A percentile compares a stretch with the other conserved stretches of the same genome.
These are phyloP conservation scores for Xylariaceae sp. DNA, from an alignment of 2,329 filamentous ascomycete species.

Conservation along the genomic window DNA sequence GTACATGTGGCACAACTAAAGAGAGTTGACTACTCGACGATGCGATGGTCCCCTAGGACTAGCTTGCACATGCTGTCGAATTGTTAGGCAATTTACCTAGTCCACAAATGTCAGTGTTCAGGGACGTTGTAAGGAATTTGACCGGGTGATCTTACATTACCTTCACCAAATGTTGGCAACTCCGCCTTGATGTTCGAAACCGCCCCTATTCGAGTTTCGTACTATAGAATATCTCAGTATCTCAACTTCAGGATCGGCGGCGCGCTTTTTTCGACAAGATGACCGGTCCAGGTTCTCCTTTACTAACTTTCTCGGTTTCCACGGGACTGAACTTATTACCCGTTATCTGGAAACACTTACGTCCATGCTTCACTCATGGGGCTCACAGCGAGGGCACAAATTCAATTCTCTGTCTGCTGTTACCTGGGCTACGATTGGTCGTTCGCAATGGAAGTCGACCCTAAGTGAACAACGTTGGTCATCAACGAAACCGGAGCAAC, in stretches of 20 bases:
- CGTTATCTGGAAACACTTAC: neutral
- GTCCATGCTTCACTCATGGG: neutral
- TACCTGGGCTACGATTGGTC: neutral
- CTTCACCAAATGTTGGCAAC: neutral
- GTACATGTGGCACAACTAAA: slow-evolving; percentile 60
- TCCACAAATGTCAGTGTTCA: neutral
- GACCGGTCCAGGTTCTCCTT: neutral
- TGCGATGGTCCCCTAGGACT: neutral
- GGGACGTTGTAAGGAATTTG: neutral
- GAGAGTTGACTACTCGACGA: neutral
- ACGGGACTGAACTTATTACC: neutral
- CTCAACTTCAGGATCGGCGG: neutral
- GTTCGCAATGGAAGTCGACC: neutral
- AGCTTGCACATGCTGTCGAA: no score
- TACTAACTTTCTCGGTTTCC: neutral
- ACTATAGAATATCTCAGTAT: neutral
- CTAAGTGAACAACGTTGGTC: neutral
- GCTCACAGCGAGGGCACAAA: neutral
- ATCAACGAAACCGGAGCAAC: neutral
- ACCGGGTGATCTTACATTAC: neutral
- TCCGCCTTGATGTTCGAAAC: neutral
- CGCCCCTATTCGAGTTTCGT: neutral
- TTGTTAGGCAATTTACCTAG: no score
- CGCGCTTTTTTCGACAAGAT: neutral
- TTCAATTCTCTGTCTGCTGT: neutral